A percentile compares a stretch with the other conserved stretches of the same genome.
Evolutionary conservation across 2,329 filamentous ascomycete species (phyloP).

Genomic region (Parascedosporium putredinis): DNA sequence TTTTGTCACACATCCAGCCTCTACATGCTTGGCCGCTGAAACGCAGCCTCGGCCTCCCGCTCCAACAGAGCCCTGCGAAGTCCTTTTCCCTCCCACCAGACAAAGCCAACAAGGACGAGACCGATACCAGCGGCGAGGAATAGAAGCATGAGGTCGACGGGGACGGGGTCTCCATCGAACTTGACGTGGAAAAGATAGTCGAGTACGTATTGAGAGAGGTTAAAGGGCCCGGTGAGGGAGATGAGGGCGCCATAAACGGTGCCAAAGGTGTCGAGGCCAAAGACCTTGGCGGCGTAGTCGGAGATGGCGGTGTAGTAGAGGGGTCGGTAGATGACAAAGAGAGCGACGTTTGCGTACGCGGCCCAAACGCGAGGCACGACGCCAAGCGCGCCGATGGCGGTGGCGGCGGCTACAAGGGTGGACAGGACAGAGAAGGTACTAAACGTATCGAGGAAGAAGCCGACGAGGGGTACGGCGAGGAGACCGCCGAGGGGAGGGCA

Average conservation of each 20-base stretch:
- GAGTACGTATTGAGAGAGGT: conserved; percentile 72
- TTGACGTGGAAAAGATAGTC: conserved; percentile 67
- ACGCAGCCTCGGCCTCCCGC: conserved; percentile 10
- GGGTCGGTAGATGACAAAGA: conserved; percentile 79
- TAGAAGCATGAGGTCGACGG: conserved; percentile 64
- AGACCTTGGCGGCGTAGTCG: conserved; percentile 84
- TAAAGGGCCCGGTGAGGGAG: conserved; percentile 71
- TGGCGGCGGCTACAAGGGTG: conserved; percentile 60
- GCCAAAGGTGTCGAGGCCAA: conserved; percentile 83
- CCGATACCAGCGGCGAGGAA: conserved; percentile 54
- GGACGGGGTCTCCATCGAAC: conserved; percentile 63
- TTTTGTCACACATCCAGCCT: neutral
- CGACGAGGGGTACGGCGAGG: conserved; percentile 78
- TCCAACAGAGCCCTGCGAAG: conserved; percentile 20
- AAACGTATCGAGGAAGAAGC: conserved; percentile 64
- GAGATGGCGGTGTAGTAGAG: conserved; percentile 88
- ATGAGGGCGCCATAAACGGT: conserved; percentile 92
- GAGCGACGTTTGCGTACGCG: conserved; percentile 63
- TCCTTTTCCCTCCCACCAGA: conserved; percentile 32
- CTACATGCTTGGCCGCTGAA: neutral
- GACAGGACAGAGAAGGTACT: conserved; percentile 62
- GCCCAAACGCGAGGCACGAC: conserved; percentile 59
- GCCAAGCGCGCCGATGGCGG: conserved; percentile 66
- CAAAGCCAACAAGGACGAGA: conserved; percentile 53
- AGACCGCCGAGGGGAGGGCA: conserved; percentile 73